phyloP scores from a whole-genome alignment of 148 eudicot genomes.

The Spergularia marina region DNA sequence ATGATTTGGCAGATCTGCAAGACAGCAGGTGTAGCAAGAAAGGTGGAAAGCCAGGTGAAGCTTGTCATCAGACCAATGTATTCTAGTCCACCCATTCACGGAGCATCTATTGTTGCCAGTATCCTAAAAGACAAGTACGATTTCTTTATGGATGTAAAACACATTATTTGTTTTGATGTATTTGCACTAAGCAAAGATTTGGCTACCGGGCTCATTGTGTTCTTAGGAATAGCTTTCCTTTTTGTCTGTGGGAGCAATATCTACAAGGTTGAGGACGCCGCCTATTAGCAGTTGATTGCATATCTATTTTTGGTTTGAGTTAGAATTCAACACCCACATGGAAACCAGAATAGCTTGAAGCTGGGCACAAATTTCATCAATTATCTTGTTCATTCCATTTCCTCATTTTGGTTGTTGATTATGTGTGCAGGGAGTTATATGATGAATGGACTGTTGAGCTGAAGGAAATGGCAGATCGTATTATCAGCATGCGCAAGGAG shows the following conservation, averaged over 20 bases:
- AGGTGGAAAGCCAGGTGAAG: slow-evolving; percentile 51
- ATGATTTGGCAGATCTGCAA: slow-evolving; percentile 34
- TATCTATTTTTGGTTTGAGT: background rate
- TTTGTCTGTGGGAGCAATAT: background rate
- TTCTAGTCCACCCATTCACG: slow-evolving; percentile 50
- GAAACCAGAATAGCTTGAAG: background rate
- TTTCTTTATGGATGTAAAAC: background rate
- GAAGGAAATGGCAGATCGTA: slow-evolving; percentile 48
- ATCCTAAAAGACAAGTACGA: slow-evolving; percentile 43
- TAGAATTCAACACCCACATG: background rate
- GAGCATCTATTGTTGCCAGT: slow-evolving; percentile 49
- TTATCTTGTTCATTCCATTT: background rate
- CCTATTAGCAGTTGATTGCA: background rate
- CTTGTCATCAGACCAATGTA: slow-evolving; percentile 53
- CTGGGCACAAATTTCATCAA: background rate
- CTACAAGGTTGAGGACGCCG: background rate
- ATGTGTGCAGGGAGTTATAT: slow-evolving; percentile 33
- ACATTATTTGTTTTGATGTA: background rate
- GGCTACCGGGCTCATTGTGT: background rate
- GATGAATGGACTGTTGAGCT: slow-evolving; percentile 46
- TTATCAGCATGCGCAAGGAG: slow-evolving; percentile 49
- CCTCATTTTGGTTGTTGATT: slow-evolving; percentile 9
- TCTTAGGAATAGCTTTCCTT: background rate
- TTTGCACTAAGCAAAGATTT: too few relatives aligned
- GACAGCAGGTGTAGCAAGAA: slow-evolving; percentile 42